phyloP scores from a whole-genome alignment of 2,329 filamentous ascomycete species.

The Claviceps citrina region DNA sequence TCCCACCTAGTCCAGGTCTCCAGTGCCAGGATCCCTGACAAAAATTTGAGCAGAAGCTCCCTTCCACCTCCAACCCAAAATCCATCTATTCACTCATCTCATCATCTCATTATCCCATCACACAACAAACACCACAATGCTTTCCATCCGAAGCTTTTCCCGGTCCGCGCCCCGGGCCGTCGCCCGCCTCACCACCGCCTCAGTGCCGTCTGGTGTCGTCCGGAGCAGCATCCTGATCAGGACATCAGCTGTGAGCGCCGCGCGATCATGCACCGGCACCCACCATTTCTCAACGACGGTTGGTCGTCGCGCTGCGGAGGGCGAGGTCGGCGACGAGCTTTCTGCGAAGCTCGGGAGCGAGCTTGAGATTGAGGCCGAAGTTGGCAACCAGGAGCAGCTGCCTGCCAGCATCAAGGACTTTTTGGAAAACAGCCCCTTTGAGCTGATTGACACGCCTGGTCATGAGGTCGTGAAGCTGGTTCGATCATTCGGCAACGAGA shows the following conservation, averaged over 20 bases:
- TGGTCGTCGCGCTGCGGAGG: slow-evolving; percentile 25
- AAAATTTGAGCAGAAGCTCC: slow-evolving; percentile 1
- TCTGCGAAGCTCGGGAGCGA: slow-evolving; percentile 74
- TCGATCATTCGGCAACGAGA: slow-evolving; percentile 74
- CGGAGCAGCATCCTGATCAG: slow-evolving; percentile 35
- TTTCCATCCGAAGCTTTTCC: slow-evolving; percentile 50
- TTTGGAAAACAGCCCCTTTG: slow-evolving; percentile 68
- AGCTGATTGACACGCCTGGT: slow-evolving; percentile 68
- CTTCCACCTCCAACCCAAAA: slow-evolving; percentile 6
- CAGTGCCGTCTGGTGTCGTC: slow-evolving; percentile 31
- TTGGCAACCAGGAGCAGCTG: slow-evolving; percentile 52
- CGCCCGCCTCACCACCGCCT: slow-evolving; percentile 38
- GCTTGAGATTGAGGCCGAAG: slow-evolving; percentile 71
- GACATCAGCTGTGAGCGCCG: slow-evolving; percentile 21
- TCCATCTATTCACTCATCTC: slow-evolving; percentile 3
- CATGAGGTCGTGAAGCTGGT: slow-evolving; percentile 78
- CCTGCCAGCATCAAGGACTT: slow-evolving; percentile 75
- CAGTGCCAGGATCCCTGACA: neutral
- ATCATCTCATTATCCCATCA: neutral
- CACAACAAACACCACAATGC: slow-evolving; percentile 36
- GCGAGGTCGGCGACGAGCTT: slow-evolving; percentile 61
- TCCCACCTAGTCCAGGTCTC: neutral
- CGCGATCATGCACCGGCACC: slow-evolving; percentile 21
- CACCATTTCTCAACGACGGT: slow-evolving; percentile 32
- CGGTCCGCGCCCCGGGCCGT: slow-evolving; percentile 52